Conservation (phyloP, 495 filamentous ascomycete genomes). For the Pyronema omphalodes region DNA sequence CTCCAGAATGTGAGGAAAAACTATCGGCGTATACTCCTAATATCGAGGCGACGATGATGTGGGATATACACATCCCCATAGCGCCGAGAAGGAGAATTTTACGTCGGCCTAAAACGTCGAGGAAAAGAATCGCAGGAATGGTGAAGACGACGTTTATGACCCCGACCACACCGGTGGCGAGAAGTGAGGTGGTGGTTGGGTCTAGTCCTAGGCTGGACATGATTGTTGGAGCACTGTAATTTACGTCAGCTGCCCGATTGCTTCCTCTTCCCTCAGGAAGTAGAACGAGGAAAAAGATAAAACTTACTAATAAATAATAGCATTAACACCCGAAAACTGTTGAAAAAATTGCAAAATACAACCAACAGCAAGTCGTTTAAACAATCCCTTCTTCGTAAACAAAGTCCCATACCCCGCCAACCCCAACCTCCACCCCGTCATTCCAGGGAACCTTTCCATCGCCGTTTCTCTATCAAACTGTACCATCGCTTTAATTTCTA, state of each 20-base stretch:
- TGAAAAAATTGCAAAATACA: slow-evolving; percentile 31
- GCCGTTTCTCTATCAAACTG: slow-evolving; percentile 62
- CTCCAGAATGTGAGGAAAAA: slow-evolving; percentile 39
- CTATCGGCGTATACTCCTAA: slow-evolving; percentile 42
- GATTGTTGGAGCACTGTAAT: slow-evolving; percentile 53
- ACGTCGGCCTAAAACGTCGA: slow-evolving; percentile 24
- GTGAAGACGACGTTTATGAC: slow-evolving; percentile 56
- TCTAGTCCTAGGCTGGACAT: slow-evolving; percentile 50
- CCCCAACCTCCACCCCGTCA: neutral
- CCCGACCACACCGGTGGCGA: slow-evolving; percentile 65
- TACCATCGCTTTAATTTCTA: slow-evolving; percentile 66
- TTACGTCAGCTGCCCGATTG: neutral
- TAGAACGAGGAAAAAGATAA: slow-evolving; percentile 26
- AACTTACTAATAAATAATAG: slow-evolving; percentile 19
- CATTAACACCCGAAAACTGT: slow-evolving; percentile 60
- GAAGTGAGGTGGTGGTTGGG: slow-evolving; percentile 43
- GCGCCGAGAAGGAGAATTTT: slow-evolving; percentile 31
- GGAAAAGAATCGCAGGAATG: slow-evolving; percentile 48
- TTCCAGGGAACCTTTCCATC: slow-evolving; percentile 45
- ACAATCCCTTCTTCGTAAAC: slow-evolving; percentile 4
- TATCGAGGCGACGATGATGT: slow-evolving; percentile 58
- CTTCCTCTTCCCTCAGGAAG: too few relatives aligned
- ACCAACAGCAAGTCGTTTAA: neutral
- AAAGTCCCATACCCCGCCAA: neutral
- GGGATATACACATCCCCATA: slow-evolving; percentile 28